Evolutionary conservation across 805 yeast genomes (phyloP).

Genomic region (Saccharomycopsis capsularis): DNA sequence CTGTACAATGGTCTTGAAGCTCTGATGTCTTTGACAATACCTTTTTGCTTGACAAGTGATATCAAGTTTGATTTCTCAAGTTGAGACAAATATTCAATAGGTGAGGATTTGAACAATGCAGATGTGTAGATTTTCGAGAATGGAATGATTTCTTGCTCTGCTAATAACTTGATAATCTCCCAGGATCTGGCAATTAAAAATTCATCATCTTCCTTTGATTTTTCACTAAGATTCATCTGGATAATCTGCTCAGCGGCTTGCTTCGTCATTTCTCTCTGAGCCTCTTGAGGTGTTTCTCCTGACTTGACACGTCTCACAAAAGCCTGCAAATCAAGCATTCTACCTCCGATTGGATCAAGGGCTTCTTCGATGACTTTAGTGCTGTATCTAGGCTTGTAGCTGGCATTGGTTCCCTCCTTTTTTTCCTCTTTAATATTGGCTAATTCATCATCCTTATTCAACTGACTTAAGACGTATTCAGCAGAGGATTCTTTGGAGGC

Average conservation of each 20-base stretch:
- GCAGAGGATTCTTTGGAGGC: constrained; percentile 68
- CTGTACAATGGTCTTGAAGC: constrained; percentile 82
- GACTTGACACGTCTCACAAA: constrained; percentile 80
- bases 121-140: constrained; percentile 47
- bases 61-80: constrained; percentile 78
- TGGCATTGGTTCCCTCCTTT: neutral
- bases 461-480: constrained; percentile 56
- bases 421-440: constrained; percentile 20
- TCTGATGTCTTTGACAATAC: constrained; percentile 54
- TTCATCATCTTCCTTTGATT: constrained; percentile 32
- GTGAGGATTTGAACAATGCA: constrained; percentile 53
- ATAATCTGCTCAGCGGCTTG: constrained; percentile 87
- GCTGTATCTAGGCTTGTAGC: neutral
- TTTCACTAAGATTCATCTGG: constrained; percentile 54
- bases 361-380: constrained; percentile 39
- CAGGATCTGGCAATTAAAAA: constrained; percentile 82
- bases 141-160: constrained; percentile 39
- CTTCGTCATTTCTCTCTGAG: constrained; percentile 68
- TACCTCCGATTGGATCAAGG: constrained; percentile 80
- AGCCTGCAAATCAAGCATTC: constrained; percentile 89
- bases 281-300: constrained; percentile 77
- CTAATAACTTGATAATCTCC: constrained; percentile 64
- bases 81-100: constrained; percentile 51
- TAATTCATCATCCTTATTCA: constrained; percentile 31
- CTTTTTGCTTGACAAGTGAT: constrained; percentile 65